Percentiles rank a stretch among this genome's conserved stretches.
Conservation (phyloP, 768 basidiomycete genomes). For the Lentinus brumalis region DNA sequence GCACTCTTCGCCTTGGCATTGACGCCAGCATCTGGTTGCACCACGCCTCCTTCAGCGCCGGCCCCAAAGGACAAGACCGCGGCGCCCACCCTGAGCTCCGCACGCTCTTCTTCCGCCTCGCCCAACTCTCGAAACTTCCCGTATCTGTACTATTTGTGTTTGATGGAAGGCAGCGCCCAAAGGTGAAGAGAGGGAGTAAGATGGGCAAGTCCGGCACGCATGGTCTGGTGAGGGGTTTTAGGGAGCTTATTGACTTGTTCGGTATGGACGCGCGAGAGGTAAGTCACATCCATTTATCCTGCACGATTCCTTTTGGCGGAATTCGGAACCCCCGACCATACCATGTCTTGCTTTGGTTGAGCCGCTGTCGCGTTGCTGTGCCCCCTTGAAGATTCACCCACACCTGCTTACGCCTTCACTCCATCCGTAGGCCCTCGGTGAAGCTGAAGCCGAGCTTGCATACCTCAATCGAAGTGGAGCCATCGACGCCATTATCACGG, state of each 20-base stretch:
- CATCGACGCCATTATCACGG: conserved; percentile 50
- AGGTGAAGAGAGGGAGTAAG: conserved; percentile 40
- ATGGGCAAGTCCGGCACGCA: conserved; percentile 30
- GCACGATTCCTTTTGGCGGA: background rate
- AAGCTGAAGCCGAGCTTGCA: conserved; percentile 54
- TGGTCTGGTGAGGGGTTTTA: conserved; percentile 20
- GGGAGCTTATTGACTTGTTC: conserved; percentile 27
- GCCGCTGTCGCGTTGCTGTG: too few species aligned
- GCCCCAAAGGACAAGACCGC: conserved; percentile 1
- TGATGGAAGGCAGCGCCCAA: conserved; percentile 45
- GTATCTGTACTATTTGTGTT: conserved; percentile 49
- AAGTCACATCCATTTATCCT: background rate
- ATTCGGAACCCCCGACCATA: too few species aligned
- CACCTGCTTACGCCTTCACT: too few species aligned
- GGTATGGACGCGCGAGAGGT: conserved; percentile 34
- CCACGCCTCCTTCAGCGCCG: conserved; percentile 28
- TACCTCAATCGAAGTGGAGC: conserved; percentile 38
- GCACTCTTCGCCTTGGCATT: conserved; percentile 44
- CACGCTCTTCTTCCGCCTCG: conserved; percentile 46
- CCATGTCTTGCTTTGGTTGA: too few species aligned
- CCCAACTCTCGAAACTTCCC: conserved; percentile 38
- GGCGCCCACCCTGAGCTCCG: conserved; percentile 48
- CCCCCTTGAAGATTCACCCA: too few species aligned
- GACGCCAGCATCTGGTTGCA: conserved; percentile 41
- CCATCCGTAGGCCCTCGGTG: conserved; percentile 50